phyloP scores from a whole-genome alignment of 2,329 filamentous ascomycete species.

The Fusarium setosum region DNA sequence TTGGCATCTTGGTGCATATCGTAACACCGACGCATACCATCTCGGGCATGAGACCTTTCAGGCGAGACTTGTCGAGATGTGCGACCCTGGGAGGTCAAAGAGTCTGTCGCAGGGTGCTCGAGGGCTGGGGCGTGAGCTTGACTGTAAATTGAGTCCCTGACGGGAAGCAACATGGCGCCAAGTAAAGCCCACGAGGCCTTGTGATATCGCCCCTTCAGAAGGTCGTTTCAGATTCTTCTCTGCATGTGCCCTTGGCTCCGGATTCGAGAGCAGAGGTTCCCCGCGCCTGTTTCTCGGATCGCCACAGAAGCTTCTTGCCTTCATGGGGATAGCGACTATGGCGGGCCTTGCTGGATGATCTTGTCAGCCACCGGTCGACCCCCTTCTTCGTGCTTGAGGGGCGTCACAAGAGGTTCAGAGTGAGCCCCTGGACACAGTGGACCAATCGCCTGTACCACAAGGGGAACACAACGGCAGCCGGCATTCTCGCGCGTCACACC shows the following conservation, averaged over 20 bases:
- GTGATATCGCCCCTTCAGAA: slow-evolving; percentile 31
- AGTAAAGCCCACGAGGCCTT: slow-evolving; percentile 35
- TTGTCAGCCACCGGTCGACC: slow-evolving; percentile 17
- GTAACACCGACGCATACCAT: slow-evolving; percentile 30
- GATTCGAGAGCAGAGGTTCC: slow-evolving; percentile 25
- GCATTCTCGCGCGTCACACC: slow-evolving; percentile 30
- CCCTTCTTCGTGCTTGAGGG: slow-evolving; percentile 14
- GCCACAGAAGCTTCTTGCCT: slow-evolving; percentile 23
- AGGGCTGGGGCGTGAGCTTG: slow-evolving; percentile 11
- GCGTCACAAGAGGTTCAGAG: slow-evolving; percentile 22
- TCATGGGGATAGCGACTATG: slow-evolving; percentile 8
- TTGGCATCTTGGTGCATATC: slow-evolving; percentile 24
- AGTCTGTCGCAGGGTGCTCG: slow-evolving; percentile 8
- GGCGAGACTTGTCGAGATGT: slow-evolving; percentile 39
- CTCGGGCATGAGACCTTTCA: slow-evolving; percentile 32
- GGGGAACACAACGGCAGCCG: slow-evolving; percentile 22
- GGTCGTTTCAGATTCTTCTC: slow-evolving; percentile 28
- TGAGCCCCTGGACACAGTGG: slow-evolving; percentile 11
- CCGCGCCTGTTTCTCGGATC: slow-evolving; percentile 23
- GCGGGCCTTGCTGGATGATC: slow-evolving; percentile 21
- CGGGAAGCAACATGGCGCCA: slow-evolving; percentile 39
- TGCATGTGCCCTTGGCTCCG: slow-evolving; percentile 25
- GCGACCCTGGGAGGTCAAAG: slow-evolving; percentile 21
- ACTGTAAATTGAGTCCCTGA: slow-evolving; percentile 28
- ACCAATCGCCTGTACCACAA: slow-evolving; percentile 34